Conservation (phyloP, 2,329 filamentous ascomycete species). For the Biscogniauxia sp. region DNA sequence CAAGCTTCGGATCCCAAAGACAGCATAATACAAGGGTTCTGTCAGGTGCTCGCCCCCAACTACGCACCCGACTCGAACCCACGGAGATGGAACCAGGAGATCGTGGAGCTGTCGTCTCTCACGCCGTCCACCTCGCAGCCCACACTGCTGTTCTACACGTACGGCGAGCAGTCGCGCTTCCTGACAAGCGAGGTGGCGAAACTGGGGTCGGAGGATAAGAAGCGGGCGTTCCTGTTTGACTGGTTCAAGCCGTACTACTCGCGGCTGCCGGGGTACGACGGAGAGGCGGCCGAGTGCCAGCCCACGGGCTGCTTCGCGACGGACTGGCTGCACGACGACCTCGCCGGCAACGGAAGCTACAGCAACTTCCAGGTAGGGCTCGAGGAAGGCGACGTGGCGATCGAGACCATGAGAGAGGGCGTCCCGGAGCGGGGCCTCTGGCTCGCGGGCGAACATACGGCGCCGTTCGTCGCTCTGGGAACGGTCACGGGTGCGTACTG, state of each 20-base stretch:
- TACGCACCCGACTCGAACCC: slow-evolving; percentile 65
- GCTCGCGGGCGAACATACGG: slow-evolving; percentile 88
- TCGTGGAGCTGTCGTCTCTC: slow-evolving; percentile 72
- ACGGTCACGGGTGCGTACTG: slow-evolving; percentile 90
- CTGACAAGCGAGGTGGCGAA: slow-evolving; percentile 47
- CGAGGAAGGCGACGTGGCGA: slow-evolving; percentile 66
- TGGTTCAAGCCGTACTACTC: slow-evolving; percentile 81
- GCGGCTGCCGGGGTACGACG: slow-evolving; percentile 65
- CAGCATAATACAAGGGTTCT: slow-evolving; percentile 61
- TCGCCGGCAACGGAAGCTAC: slow-evolving; percentile 81
- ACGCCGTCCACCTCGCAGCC: slow-evolving; percentile 61
- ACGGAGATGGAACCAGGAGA: slow-evolving; percentile 69
- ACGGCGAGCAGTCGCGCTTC: slow-evolving; percentile 59
- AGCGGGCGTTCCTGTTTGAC: slow-evolving; percentile 53
- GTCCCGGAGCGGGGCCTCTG: slow-evolving; percentile 69
- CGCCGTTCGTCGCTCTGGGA: slow-evolving; percentile 83
- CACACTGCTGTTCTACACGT: slow-evolving; percentile 81
- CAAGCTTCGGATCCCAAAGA: slow-evolving; percentile 38
- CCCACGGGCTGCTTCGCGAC: slow-evolving; percentile 67
- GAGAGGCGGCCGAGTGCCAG: slow-evolving; percentile 52
- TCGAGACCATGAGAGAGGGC: slow-evolving; percentile 62
- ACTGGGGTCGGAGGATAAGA: slow-evolving; percentile 43
- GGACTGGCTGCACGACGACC: slow-evolving; percentile 73
- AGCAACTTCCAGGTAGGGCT: slow-evolving; percentile 80
- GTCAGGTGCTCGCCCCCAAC: slow-evolving; percentile 69